phyloP scores from a whole-genome alignment of 1,284 basidiomycete species.

The Fomes fomentarius region DNA sequence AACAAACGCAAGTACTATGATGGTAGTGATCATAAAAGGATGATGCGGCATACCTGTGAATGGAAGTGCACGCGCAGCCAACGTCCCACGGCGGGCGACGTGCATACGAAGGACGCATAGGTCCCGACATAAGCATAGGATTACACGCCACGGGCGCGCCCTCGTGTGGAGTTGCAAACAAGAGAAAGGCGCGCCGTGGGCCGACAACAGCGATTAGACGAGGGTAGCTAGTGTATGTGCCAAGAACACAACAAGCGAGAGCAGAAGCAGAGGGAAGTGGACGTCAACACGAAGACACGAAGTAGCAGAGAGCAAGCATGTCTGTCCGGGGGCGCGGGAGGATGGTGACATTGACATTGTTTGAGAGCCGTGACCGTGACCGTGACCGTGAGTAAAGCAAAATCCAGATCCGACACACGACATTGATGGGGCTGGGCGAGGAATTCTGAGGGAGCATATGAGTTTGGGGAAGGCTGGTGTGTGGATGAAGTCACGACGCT shows the following conservation, averaged over 20 bases:
- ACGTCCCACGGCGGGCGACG: neutral
- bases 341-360: neutral
- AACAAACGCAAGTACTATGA: too few species aligned
- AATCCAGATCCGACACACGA: constrained; percentile 5
- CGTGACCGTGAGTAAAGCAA: neutral
- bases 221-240: constrained; percentile 7
- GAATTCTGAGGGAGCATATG: neutral
- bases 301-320: constrained; percentile 12
- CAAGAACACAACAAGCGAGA: constrained; percentile 27
- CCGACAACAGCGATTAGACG: constrained; percentile 15
- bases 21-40: too few species aligned
- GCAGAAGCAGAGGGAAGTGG: constrained; percentile 19
- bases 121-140: constrained; percentile 16
- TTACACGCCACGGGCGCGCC: constrained; percentile 18
- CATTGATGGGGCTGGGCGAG: neutral
- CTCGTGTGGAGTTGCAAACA: neutral
- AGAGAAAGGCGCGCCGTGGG: constrained; percentile 1
- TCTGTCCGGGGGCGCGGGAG: neutral
- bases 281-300: neutral
- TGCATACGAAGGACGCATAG: neutral
- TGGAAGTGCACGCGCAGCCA: too few species aligned
- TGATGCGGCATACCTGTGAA: neutral
- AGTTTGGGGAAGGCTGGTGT: neutral
- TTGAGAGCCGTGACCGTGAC: constrained; percentile 5
- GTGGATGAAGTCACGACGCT: neutral